These are phyloP conservation scores for Agrocybe pediades DNA, from an alignment of 768 basidiomycete genomes.

Conservation along the genomic window DNA sequence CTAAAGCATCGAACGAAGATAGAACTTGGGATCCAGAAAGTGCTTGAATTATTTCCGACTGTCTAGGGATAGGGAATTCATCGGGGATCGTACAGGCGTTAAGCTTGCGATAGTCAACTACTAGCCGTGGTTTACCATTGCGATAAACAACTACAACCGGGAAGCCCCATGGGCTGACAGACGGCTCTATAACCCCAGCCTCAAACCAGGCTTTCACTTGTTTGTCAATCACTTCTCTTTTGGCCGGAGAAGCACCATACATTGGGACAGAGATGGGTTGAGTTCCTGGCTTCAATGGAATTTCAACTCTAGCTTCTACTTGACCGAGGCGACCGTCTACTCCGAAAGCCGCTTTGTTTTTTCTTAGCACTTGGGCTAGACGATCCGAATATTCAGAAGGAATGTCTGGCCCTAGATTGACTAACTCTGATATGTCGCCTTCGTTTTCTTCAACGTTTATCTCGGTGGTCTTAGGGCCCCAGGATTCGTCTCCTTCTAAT, in stretches of 20 bases:
- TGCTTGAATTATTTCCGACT: conserved; percentile 27
- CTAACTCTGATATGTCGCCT: background rate
- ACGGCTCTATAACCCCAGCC: conserved; percentile 40
- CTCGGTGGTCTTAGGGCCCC: conserved; percentile 9
- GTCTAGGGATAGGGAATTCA: conserved; percentile 26
- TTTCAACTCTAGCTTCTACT: background rate
- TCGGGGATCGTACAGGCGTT: conserved; percentile 12
- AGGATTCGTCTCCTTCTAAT: conserved; percentile 5
- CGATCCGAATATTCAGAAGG: background rate
- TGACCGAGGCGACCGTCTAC: conserved; percentile 3
- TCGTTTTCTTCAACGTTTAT: too few relatives aligned
- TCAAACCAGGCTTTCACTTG: conserved; percentile 31
- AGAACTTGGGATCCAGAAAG: conserved; percentile 32
- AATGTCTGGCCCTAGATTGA: conserved; percentile 8
- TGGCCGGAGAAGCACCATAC: conserved; percentile 25
- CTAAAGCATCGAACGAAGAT: conserved; percentile 25
- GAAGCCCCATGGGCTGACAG: conserved; percentile 36
- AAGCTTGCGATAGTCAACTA: conserved; percentile 26
- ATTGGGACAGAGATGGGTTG: conserved; percentile 28
- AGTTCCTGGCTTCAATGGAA: conserved; percentile 16
- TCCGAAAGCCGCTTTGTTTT: conserved; percentile 6
- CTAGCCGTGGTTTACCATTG: conserved; percentile 36
- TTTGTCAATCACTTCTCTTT: conserved; percentile 23
- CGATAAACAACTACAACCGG: conserved; percentile 35
- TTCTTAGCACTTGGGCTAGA: background rate